Percentiles rank a stretch among this genome's conserved stretches.
Evolutionary conservation across 495 filamentous ascomycete genomes (phyloP).

Genomic region (Filosporella fistucella): DNA sequence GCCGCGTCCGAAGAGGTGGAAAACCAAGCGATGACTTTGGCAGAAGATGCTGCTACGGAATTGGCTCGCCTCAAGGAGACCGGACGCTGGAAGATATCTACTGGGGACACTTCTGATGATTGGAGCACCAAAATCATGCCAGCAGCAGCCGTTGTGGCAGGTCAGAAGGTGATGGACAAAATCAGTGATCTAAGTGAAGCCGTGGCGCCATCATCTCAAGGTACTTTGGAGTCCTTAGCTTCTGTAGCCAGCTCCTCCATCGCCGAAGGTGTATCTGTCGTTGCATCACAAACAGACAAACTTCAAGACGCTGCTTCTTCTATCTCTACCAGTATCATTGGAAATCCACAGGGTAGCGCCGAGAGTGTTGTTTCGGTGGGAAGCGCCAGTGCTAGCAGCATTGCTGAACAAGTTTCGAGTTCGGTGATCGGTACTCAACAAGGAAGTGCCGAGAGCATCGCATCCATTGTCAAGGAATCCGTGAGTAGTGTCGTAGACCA

Average conservation of each 20-base stretch:
- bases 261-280: constrained; percentile 30
- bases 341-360: constrained; percentile 25
- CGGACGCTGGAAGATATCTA: constrained; percentile 77
- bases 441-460: constrained; percentile 28
- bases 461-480: constrained; percentile 25
- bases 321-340: constrained; percentile 23
- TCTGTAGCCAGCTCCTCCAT: constrained; percentile 29
- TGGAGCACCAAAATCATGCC: constrained; percentile 57
- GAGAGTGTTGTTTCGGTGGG: constrained; percentile 33
- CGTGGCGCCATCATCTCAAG: constrained; percentile 31
- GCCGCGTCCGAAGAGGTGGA: constrained; percentile 65
- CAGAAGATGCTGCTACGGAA: constrained; percentile 78
- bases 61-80: constrained; percentile 80
- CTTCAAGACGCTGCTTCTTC: constrained; percentile 8
- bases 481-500: constrained; percentile 30
- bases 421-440: constrained; percentile 29
- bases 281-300: constrained; percentile 23
- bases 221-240: constrained; percentile 28
- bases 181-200: constrained; percentile 34
- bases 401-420: constrained; percentile 14
- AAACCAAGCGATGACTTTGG: constrained; percentile 71
- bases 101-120: constrained; percentile 70
- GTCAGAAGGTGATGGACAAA: constrained; percentile 34
- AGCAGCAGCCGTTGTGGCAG: constrained; percentile 34
- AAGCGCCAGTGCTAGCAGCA: constrained; percentile 13